These are phyloP conservation scores for Rhynchospora pubera DNA, from an alignment of 176 grass and related monocot genomes.

Conservation along the genomic window DNA sequence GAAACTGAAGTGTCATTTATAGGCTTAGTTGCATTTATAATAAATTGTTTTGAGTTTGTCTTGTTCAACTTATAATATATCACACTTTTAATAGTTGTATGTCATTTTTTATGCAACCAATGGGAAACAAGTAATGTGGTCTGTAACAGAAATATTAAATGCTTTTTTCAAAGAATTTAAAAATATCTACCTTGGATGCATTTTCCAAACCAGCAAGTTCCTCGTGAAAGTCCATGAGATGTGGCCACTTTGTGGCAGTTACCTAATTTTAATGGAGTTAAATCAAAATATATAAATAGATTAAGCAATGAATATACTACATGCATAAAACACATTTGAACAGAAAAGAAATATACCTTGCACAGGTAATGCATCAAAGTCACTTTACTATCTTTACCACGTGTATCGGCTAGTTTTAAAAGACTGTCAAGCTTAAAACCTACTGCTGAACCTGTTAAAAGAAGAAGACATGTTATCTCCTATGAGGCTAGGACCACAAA, in stretches of 20 bases:
- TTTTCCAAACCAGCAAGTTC: slow-evolving; percentile 79
- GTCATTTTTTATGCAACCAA: background rate
- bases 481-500: background rate
- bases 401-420: slow-evolving; percentile 84
- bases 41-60: background rate
- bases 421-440: slow-evolving; percentile 81
- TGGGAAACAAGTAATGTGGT: no score
- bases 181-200: slow-evolving; percentile 69
- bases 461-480: background rate
- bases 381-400: slow-evolving; percentile 67
- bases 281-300: background rate
- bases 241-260: slow-evolving; percentile 63
- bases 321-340: background rate
- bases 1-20: background rate
- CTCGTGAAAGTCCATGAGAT: slow-evolving; percentile 76
- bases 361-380: slow-evolving; percentile 92
- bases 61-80: background rate
- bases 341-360: slow-evolving; percentile 43
- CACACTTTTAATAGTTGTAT: background rate
- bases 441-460: slow-evolving; percentile 62
- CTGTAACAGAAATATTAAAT: background rate
- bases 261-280: slow-evolving; percentile 40
- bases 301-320: background rate
- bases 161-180: background rate
- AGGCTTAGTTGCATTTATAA: background rate